A percentile compares a stretch with the other conserved stretches of the same genome.
Conservation (phyloP, 805 yeast species). For the Hanseniaspora lachancei region DNA sequence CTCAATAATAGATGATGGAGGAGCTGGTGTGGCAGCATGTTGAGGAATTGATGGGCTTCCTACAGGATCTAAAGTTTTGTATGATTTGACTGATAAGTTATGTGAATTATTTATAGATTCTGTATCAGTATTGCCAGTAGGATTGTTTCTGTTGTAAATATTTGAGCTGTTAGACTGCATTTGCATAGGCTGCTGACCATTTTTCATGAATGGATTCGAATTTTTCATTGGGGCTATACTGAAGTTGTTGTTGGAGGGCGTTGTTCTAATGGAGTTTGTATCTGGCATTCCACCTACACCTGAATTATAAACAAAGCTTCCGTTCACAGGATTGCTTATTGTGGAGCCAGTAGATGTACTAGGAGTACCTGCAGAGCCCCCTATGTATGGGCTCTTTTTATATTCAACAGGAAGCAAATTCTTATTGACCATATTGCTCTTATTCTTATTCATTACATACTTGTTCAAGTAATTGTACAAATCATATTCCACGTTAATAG, state of each 20-base stretch:
- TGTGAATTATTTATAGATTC: constrained; percentile 16
- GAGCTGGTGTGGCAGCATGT: constrained; percentile 11
- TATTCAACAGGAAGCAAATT: constrained; percentile 56
- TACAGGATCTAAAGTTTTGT: constrained; percentile 6
- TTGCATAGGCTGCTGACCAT: constrained; percentile 21
- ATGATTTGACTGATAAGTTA: constrained; percentile 20
- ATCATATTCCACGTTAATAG: constrained; percentile 74
- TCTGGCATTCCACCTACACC: constrained; percentile 15
- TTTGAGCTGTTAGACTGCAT: constrained; percentile 21
- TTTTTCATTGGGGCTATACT: constrained; percentile 10
- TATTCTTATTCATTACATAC: constrained; percentile 28
- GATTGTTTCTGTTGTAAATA: neutral
- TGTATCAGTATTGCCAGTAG: neutral
- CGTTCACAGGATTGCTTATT: constrained; percentile 24
- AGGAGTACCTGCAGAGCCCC: constrained; percentile 17
- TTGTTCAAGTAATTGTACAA: constrained; percentile 54
- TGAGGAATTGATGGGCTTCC: constrained; percentile 1
- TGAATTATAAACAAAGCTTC: constrained; percentile 26
- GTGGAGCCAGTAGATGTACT: constrained; percentile 23
- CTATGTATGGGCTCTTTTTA: constrained; percentile 54
- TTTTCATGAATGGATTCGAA: constrained; percentile 7
- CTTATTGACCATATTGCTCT: constrained; percentile 27
- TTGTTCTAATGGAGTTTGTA: constrained; percentile 7
- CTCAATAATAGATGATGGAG: constrained; percentile 11
- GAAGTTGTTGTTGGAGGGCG: constrained; percentile 10